Conservation (phyloP, 116 monocot genomes). For the Iris pallida region DNA sequence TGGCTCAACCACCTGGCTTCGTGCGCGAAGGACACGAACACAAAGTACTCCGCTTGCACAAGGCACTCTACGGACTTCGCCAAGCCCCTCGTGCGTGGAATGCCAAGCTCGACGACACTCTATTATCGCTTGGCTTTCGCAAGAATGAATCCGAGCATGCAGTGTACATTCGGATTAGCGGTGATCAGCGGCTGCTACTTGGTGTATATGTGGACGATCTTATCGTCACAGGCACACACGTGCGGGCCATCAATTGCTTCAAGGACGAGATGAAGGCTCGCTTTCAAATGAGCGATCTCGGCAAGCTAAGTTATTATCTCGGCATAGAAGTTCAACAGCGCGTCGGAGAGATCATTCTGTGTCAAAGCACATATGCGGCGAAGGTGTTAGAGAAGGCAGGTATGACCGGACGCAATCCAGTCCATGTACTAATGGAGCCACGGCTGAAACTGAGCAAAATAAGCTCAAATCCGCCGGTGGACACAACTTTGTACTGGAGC, state of each 20-base stretch:
- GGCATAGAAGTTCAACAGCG: background rate
- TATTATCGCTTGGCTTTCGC: background rate
- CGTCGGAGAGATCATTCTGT: background rate
- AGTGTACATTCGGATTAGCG: background rate
- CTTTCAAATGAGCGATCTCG: slow-evolving; percentile 6
- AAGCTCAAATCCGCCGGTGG: too few relatives aligned
- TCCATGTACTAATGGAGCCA: too few relatives aligned
- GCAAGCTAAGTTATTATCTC: background rate
- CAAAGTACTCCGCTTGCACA: background rate
- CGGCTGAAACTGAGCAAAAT: too few relatives aligned
- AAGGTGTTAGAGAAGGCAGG: background rate
- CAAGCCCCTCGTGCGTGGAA: slow-evolving; percentile 9
- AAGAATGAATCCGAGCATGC: too few relatives aligned
- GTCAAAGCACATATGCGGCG: background rate
- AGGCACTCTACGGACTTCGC: slow-evolving; percentile 6
- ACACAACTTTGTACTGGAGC: too few relatives aligned
- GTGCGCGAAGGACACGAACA: background rate
- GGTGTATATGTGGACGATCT: slow-evolving; percentile 8
- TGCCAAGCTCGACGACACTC: background rate
- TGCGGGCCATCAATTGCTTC: background rate
- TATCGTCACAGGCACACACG: background rate
- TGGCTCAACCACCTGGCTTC: background rate
- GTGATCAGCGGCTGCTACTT: background rate
- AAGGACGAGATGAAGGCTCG: background rate
- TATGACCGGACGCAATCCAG: background rate